Base-by-base conservation (phyloP, 2,329 filamentous ascomycete species). In the Dactylellina parvicollis region DNA sequence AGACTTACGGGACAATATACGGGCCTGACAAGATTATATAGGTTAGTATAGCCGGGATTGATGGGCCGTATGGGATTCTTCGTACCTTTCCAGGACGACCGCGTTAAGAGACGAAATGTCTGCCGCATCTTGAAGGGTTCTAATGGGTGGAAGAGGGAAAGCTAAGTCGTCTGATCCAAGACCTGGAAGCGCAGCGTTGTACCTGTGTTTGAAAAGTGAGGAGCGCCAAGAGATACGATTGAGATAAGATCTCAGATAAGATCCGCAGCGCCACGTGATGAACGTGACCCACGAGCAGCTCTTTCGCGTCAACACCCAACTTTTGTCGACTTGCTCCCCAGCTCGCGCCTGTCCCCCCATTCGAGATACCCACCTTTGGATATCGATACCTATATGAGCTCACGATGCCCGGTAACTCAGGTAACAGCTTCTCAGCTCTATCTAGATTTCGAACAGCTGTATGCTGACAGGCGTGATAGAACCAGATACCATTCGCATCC, bases 1-100 rank as follows among this genome's bases (percentile, higher is more conserved):
- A 34, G 66, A 82, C 87, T 82, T 87, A 90, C 88, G 88, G 85
- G 67, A 90, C 87, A 76, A 90, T 89, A 77, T 90, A 88, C 59
- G 89, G 89, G 65, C 88, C 88, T 90, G 77, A 12, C 32, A 26
- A 36, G 52, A 2, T 46, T 49, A 81, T 76, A 81, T 76, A 81
- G 78, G 72, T 49, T 71, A 71, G 73, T 40, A 38, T 49, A 57
- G 42, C 9, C 30, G 16, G 60, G 59, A 34, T 26, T 24, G 16
- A 26, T 5, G 14, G 16, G 34, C 22, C 4, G 46, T 9, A 24
- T 36, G 24, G 42, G 30, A 16, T 18, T 10, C 10, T 0, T 70
- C 82, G 76, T 82, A 92, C 92, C 92, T 86, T 96, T 96, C 92
- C 92, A 96, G 79, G 93, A 89, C 54, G 92, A 95, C 77, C 92